These are phyloP conservation scores for Pseudogymnoascus sp. DNA, from an alignment of 2,329 filamentous ascomycete genomes.

Conservation along the genomic window DNA sequence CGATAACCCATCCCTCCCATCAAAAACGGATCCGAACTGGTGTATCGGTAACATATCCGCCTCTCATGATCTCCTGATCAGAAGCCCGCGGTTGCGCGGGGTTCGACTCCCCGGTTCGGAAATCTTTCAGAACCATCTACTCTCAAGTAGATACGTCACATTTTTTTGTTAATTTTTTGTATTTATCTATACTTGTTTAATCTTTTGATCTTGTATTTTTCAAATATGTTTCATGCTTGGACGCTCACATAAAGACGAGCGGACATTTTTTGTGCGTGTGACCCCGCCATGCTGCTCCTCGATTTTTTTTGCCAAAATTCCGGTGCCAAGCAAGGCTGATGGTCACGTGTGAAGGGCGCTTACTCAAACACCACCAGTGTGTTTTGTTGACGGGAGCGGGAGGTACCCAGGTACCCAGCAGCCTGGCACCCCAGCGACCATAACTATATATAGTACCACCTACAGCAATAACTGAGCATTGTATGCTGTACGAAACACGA, in stretches of 20 bases:
- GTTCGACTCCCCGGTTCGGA: slow-evolving; percentile 10
- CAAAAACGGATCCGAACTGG: slow-evolving; percentile 9
- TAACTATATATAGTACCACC: neutral
- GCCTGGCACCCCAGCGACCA: neutral
- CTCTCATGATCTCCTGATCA: slow-evolving; percentile 9
- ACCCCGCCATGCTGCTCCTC: neutral
- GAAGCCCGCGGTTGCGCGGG: slow-evolving; percentile 7
- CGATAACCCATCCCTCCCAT: neutral
- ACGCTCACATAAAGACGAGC: neutral
- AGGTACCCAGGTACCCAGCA: neutral
- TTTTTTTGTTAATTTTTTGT: neutral
- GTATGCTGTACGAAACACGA: neutral
- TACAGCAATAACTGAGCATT: no score
- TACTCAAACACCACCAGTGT: neutral
- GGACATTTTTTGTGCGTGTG: neutral
- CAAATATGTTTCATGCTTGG: neutral
- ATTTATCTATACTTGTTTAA: neutral
- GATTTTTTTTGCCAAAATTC: neutral
- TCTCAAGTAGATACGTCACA: neutral
- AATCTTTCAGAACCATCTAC: slow-evolving; percentile 9
- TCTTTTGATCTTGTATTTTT: neutral
- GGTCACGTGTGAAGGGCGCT: neutral
- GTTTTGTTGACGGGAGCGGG: neutral
- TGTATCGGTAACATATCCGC: slow-evolving; percentile 9
- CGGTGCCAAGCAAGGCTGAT: neutral